phyloP scores from a whole-genome alignment of 2,329 filamentous ascomycete species.

The Fusarium annulatum region DNA sequence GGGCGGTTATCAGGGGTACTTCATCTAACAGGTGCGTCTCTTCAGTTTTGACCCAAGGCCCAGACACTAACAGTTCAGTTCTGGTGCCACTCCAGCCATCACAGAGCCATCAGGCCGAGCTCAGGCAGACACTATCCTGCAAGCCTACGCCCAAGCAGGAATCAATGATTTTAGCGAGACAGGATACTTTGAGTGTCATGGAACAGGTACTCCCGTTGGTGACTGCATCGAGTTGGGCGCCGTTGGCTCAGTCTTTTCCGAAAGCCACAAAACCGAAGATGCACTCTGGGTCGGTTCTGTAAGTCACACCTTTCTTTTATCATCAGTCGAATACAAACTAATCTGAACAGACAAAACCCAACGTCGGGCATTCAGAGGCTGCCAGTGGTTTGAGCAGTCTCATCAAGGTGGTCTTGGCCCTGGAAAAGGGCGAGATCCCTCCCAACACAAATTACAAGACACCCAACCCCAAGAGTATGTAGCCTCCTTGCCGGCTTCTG shows the following conservation, averaged over 20 bases:
- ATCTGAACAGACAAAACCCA: slow-evolving; percentile 44
- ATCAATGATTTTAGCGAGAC: slow-evolving; percentile 40
- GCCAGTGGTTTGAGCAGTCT: slow-evolving; percentile 45
- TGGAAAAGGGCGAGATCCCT: slow-evolving; percentile 45
- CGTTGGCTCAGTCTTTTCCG: slow-evolving; percentile 48
- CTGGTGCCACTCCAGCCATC: slow-evolving; percentile 61
- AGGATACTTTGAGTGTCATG: slow-evolving; percentile 46
- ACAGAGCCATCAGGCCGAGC: slow-evolving; percentile 61
- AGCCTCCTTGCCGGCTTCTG: accelerated
- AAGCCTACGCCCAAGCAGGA: slow-evolving; percentile 39
- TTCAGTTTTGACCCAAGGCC: accelerated
- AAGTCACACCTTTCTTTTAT: slow-evolving; percentile 41
- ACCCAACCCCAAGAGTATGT: slow-evolving; percentile 41
- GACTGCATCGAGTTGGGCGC: slow-evolving; percentile 48
- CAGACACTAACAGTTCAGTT: slow-evolving; percentile 42
- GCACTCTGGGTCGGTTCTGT: slow-evolving; percentile 57
- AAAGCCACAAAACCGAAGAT: slow-evolving; percentile 33
- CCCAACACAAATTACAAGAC: slow-evolving; percentile 42
- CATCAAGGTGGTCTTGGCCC: slow-evolving; percentile 43
- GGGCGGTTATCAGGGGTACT: slow-evolving; percentile 60
- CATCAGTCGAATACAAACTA: accelerated
- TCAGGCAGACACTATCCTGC: slow-evolving; percentile 53
- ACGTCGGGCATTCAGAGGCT: slow-evolving; percentile 45
- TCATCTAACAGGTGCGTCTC: slow-evolving; percentile 55
- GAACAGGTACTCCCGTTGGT: slow-evolving; percentile 46